Evolutionary conservation across 176 grass and related monocot species (phyloP).

Genomic region (Oryza meyeriana): DNA sequence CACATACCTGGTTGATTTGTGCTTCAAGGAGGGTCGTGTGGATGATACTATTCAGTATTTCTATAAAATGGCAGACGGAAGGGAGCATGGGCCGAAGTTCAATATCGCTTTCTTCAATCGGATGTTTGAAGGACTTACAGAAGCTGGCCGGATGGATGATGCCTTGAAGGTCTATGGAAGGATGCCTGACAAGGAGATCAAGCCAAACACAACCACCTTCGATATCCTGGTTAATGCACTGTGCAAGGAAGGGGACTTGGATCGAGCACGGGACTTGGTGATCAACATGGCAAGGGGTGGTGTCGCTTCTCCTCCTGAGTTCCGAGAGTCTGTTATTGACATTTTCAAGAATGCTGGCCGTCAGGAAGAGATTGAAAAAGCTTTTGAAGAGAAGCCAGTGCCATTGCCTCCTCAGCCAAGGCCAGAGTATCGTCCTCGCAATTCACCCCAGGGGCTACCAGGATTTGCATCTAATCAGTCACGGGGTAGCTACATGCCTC

Average conservation of each 20-base stretch:
- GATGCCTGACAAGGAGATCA: slow-evolving; percentile 56
- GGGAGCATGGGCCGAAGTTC: slow-evolving; percentile 47
- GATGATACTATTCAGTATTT: slow-evolving; percentile 50
- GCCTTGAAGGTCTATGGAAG: slow-evolving; percentile 59
- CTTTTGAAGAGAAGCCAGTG: slow-evolving; percentile 50
- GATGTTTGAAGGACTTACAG: slow-evolving; percentile 51
- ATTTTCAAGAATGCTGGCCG: slow-evolving; percentile 38
- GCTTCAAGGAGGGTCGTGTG: slow-evolving; percentile 38
- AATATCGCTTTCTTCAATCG: slow-evolving; percentile 58
- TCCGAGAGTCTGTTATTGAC: slow-evolving; percentile 30
- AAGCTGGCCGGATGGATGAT: slow-evolving; percentile 46
- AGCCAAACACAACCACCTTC: slow-evolving; percentile 39
- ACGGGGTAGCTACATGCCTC: slow-evolving; percentile 10
- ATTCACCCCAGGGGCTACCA: slow-evolving; percentile 21
- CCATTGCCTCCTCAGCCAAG: slow-evolving; percentile 34
- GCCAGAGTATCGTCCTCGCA: slow-evolving; percentile 11
- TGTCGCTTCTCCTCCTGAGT: slow-evolving; percentile 31
- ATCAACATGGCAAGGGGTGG: slow-evolving; percentile 50
- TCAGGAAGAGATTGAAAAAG: slow-evolving; percentile 45
- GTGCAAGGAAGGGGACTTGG: slow-evolving; percentile 46
- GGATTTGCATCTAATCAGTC: slow-evolving; percentile 30
- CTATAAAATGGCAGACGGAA: slow-evolving; percentile 14
- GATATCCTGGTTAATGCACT: slow-evolving; percentile 48
- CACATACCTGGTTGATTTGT: slow-evolving; percentile 45
- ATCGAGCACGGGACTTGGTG: slow-evolving; percentile 36